Percentiles rank a stretch among this genome's conserved stretches.
Evolutionary conservation across 176 grass and related monocot genomes (phyloP).

Genomic region (Zoysia japonica): DNA sequence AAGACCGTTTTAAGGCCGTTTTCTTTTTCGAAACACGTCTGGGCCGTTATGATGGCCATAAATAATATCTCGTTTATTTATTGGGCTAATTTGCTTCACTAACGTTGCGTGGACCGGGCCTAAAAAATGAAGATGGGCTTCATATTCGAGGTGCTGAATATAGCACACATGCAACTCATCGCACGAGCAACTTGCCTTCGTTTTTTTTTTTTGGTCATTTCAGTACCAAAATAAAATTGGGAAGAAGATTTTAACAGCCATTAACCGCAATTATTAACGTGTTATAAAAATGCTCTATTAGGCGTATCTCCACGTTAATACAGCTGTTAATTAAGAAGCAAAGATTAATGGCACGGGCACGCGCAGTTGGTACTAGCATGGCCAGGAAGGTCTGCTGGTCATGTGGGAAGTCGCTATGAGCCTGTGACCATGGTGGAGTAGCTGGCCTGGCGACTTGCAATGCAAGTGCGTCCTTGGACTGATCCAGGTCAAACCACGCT

Average conservation of each 20-base stretch:
- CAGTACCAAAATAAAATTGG: too few species aligned
- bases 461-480: not conserved
- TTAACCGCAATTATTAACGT: too few species aligned
- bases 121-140: not conserved
- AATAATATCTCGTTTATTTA: not conserved
- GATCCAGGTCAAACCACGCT: not conserved
- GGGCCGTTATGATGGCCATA: not conserved
- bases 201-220: not conserved
- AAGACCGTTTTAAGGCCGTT: too few species aligned
- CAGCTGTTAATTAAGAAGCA: too few species aligned
- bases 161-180: not conserved
- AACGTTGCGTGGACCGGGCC: not conserved
- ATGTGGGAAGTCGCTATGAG: not conserved
- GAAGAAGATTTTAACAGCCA: too few species aligned
- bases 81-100: not conserved
- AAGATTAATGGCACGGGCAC: too few species aligned
- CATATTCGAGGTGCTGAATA: not conserved
- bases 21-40: not conserved
- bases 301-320: too few species aligned
- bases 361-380: not conserved
- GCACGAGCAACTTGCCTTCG: not conserved
- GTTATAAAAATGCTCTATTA: too few species aligned
- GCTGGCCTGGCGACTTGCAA: not conserved
- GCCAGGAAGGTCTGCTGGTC: not conserved
- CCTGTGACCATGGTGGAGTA: conserved; percentile 13